A percentile compares a stretch with the other conserved stretches of the same genome.
Evolutionary conservation across 495 filamentous ascomycete species (phyloP).

Genomic region (Penicillium angulare): DNA sequence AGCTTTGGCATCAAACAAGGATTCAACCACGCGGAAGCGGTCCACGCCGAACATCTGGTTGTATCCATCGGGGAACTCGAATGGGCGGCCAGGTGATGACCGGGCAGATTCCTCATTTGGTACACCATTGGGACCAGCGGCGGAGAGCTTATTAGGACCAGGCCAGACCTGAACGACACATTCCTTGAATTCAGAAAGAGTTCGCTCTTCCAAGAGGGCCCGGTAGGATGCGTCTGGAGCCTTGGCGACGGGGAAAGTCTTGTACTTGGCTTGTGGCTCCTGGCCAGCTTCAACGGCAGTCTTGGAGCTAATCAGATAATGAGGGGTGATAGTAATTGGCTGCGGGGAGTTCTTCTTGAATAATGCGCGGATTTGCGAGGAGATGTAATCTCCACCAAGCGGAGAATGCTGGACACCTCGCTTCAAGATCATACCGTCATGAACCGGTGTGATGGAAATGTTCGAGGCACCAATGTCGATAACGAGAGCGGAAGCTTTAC

Average conservation of each 20-base stretch:
- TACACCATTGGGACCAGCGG: conserved; percentile 54
- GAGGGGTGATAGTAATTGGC: conserved; percentile 75
- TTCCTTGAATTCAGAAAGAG: conserved; percentile 95
- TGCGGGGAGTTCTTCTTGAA: conserved; percentile 70
- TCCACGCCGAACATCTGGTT: conserved; percentile 92
- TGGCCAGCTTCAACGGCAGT: conserved; percentile 83
- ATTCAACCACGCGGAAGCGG: conserved; percentile 80
- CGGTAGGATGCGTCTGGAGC: conserved; percentile 73
- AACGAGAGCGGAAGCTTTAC: conserved; percentile 88
- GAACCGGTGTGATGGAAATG: conserved; percentile 85
- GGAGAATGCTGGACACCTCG: conserved; percentile 82
- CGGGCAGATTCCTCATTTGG: conserved; percentile 67
- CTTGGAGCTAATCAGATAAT: conserved; percentile 84
- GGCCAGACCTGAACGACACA: conserved; percentile 91
- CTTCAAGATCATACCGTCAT: conserved; percentile 91
- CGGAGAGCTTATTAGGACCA: conserved; percentile 68
- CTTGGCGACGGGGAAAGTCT: conserved; percentile 58
- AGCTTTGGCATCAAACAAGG: conserved; percentile 80
- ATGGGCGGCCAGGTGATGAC: conserved; percentile 70
- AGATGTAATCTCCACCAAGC: conserved; percentile 85
- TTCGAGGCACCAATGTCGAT: conserved; percentile 90
- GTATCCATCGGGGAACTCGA: conserved; percentile 93
- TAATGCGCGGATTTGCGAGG: conserved; percentile 77
- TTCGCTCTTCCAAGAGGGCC: conserved; percentile 83
- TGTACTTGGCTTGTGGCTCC: conserved; percentile 68